A percentile compares a stretch with the other conserved stretches of the same genome.
Evolutionary conservation across 768 basidiomycete species (phyloP).

Genomic region (Lyophyllum decastes): DNA sequence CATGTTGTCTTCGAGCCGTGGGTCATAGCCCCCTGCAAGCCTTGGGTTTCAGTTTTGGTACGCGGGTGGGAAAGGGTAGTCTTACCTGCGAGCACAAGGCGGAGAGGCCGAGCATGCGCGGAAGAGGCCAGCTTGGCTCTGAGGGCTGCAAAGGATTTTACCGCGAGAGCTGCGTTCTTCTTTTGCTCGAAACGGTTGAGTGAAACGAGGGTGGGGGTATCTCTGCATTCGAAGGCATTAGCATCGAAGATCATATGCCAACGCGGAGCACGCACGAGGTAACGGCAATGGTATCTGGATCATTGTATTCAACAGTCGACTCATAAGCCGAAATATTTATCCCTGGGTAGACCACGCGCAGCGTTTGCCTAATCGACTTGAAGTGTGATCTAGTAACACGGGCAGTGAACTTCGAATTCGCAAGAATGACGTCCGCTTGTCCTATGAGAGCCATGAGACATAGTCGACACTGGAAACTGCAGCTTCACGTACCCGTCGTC

Average conservation of each 20-base stretch:
- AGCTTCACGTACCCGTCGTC: constrained; percentile 70
- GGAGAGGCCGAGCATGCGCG: constrained; percentile 38
- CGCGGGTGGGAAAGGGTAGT: not conserved
- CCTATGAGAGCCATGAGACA: constrained; percentile 42
- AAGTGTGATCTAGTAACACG: constrained; percentile 79
- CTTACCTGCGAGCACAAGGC: constrained; percentile 81
- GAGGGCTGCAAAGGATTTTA: constrained; percentile 72
- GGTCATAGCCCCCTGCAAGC: constrained; percentile 82
- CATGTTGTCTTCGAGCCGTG: constrained; percentile 83
- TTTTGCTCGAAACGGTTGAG: constrained; percentile 96
- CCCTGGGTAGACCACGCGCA: constrained; percentile 91
- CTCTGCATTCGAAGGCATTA: constrained; percentile 31
- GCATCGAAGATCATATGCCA: not conserved
- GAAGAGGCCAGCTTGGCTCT: constrained; percentile 24
- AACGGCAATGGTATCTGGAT: constrained; percentile 55
- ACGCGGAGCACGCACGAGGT: constrained; percentile 41
- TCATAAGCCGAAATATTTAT: constrained; percentile 83
- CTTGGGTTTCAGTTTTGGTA: not conserved
- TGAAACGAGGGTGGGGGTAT: constrained; percentile 77
- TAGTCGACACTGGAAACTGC: not conserved
- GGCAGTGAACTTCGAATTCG: constrained; percentile 91
- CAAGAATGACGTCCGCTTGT: constrained; percentile 87
- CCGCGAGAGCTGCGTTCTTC: constrained; percentile 85
- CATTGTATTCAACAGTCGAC: constrained; percentile 36
- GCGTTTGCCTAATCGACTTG: constrained; percentile 58